Evolutionary conservation across 1,139 yeast species (phyloP), one percentile per base, ranked within the genome.

Genomic region (Saccharomycopsis phalli): DNA sequence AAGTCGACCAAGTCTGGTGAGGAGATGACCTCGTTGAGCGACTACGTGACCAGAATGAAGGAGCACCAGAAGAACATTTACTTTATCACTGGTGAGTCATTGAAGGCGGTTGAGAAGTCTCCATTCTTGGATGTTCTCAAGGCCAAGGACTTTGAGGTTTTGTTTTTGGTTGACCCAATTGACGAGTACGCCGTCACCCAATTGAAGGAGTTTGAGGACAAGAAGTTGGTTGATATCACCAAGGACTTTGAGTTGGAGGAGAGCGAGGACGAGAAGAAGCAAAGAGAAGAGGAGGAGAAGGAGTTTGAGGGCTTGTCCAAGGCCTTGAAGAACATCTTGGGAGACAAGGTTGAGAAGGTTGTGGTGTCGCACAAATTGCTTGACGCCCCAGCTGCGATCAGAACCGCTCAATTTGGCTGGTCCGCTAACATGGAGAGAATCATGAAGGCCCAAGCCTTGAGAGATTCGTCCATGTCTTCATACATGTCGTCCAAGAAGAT

Each of bases 391-490:
- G 98, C 98, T 66, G 98, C 98, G 57, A 88, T 91, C 64, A 87
- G 97, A 78, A 91, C 98, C 55, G 97, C 96, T 58, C 98, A 91
- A 74, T 91, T 91, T 66, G 98, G 99, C 65, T 91, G 99, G 99
- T 91, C 98, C 55, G 99, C 99, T 59, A 91, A 91, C 76, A 93
- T 93, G 98, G 99, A 91, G 75, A 91, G 98, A 81, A 91, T 91
- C 76, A 93, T 91, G 99, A 91, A 91, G 77, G 98, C 98, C 51
- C 99, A 91, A 76, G 98, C 99, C 58, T 76, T 91, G 60, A 88
- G 98, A 74, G 98, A 91, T 68, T 83, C 95, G 56, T 78, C 95
- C 56, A 91, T 93, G 98, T 87, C 97, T 39, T 79, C 95, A 50
- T 91, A 91, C 93, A 93, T 91, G 99, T 82, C 98, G 36, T 91